Evolutionary conservation across 1,139 yeast genomes (phyloP).

Genomic region (Debaryomyces psychrophilus): DNA sequence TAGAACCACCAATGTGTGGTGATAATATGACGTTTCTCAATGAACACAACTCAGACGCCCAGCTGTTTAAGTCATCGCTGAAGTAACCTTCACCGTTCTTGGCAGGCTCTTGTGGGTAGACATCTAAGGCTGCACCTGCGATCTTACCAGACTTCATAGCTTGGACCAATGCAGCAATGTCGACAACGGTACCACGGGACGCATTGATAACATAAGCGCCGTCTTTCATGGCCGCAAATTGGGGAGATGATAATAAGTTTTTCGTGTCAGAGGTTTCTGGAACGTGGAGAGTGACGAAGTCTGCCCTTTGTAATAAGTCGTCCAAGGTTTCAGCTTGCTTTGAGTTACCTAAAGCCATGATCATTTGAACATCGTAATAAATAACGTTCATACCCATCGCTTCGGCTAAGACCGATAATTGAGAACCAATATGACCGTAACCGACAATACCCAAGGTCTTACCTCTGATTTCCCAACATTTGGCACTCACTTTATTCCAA

Average conservation of each 20-base stretch:
- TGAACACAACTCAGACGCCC: conserved; percentile 82
- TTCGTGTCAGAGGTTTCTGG: conserved; percentile 94
- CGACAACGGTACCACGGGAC: conserved; percentile 97
- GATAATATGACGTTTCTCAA: conserved; percentile 89
- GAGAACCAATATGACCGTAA: conserved; percentile 98
- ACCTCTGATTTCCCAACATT: conserved; percentile 99
- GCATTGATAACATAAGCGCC: conserved; percentile 95
- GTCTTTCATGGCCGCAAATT: conserved; percentile 94
- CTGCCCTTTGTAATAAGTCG: conserved; percentile 79
- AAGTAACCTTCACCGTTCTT: conserved; percentile 89
- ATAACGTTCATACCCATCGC: conserved; percentile 97
- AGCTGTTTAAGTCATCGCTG: conserved; percentile 68
- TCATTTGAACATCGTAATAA: conserved; percentile 88
- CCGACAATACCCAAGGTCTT: conserved; percentile 97
- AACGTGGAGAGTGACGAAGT: conserved; percentile 90
- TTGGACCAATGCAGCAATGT: conserved; percentile 87
- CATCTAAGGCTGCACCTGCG: conserved; percentile 98
- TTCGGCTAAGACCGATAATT: conserved; percentile 94
- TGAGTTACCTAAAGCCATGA: conserved; percentile 97
- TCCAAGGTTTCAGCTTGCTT: conserved; percentile 86
- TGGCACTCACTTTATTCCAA: conserved; percentile 95
- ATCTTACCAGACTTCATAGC: conserved; percentile 93
- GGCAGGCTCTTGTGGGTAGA: conserved; percentile 96
- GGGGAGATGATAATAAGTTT: conserved; percentile 86
- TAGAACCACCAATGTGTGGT: conserved; percentile 99